Percentiles rank a stretch among this genome's conserved stretches.
Evolutionary conservation across 2,329 filamentous ascomycete genomes (phyloP).

Genomic region (Penicillium sp.): DNA sequence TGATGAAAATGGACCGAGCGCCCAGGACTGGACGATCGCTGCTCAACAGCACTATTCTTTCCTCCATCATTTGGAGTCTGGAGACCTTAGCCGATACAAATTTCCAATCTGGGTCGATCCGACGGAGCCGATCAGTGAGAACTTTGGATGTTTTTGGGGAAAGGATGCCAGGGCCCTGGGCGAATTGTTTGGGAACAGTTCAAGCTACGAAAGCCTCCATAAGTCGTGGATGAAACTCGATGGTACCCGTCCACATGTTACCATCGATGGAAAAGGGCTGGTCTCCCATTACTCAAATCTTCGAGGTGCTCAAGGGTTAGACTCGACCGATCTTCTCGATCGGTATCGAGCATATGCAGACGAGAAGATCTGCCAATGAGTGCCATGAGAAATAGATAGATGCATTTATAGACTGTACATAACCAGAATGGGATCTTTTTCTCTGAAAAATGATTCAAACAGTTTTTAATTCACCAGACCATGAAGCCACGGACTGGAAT

Average conservation of each 20-base stretch:
- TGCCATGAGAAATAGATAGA: conserved; percentile 7
- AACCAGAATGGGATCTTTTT: too few relatives aligned
- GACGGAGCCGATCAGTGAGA: conserved; percentile 48
- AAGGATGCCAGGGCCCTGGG: conserved; percentile 47
- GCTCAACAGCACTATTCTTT: conserved; percentile 44
- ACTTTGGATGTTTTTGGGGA: conserved; percentile 52
- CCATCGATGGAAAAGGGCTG: conserved; percentile 51
- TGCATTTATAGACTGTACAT: background rate
- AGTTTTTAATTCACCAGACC: too few relatives aligned
- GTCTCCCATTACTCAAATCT: conserved; percentile 51
- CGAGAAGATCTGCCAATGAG: conserved; percentile 46
- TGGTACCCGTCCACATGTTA: conserved; percentile 27
- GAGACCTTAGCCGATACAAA: conserved; percentile 45
- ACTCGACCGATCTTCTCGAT: conserved; percentile 50
- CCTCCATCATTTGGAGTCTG: conserved; percentile 48
- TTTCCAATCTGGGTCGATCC: conserved; percentile 46
- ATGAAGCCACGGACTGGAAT: too few relatives aligned
- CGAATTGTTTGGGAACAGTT: conserved; percentile 37
- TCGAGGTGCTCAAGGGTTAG: conserved; percentile 39
- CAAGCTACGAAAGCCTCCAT: conserved; percentile 33
- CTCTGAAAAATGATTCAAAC: too few relatives aligned
- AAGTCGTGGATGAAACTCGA: conserved; percentile 36
- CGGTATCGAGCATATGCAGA: conserved; percentile 51
- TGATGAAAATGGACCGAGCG: conserved; percentile 40
- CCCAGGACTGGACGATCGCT: conserved; percentile 48